A percentile compares a stretch with the other conserved stretches of the same genome.
Evolutionary conservation across 257 asterid species (phyloP).

Genomic region (Lavandula angustifolia): DNA sequence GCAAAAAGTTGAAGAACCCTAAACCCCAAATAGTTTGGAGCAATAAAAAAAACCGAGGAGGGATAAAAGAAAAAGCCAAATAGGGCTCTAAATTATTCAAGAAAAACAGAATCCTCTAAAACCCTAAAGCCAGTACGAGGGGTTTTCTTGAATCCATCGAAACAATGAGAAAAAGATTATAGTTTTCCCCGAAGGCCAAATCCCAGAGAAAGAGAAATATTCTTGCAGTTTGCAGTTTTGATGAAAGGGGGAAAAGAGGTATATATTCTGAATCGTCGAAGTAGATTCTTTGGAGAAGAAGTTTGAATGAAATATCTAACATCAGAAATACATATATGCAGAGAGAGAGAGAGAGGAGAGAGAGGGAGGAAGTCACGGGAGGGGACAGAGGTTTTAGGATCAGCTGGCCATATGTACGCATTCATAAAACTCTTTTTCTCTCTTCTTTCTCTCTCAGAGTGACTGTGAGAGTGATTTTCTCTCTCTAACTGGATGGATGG

Average conservation of each 20-base stretch:
- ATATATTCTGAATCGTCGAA: not conserved
- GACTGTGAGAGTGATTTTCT: not conserved
- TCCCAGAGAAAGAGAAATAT: slow-evolving; percentile 12
- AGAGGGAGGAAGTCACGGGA: slow-evolving; percentile 58
- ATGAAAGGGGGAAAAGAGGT: not conserved
- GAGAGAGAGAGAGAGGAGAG: slow-evolving; percentile 23
- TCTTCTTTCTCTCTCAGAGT: not conserved
- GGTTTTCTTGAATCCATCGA: slow-evolving; percentile 37
- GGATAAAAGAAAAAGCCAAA: slow-evolving; percentile 31
- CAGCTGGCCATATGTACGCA: slow-evolving; percentile 32
- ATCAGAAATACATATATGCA: not conserved
- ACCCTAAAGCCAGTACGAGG: not conserved
- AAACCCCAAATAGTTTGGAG: slow-evolving; percentile 45
- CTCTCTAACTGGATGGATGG: slow-evolving; percentile 18
- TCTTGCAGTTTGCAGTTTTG: not conserved
- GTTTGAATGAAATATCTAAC: slow-evolving; percentile 37
- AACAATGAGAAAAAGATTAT: slow-evolving; percentile 16
- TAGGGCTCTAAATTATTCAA: not conserved
- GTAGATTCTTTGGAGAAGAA: slow-evolving; percentile 6
- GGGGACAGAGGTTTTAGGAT: slow-evolving; percentile 40
- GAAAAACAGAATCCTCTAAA: slow-evolving; percentile 1
- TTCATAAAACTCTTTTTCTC: not conserved
- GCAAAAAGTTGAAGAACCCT: slow-evolving; percentile 37
- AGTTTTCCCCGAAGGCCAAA: slow-evolving; percentile 3
- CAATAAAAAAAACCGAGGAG: not conserved